Base-by-base conservation (phyloP, 306 rosid genomes). In the Albizia julibrissin region DNA sequence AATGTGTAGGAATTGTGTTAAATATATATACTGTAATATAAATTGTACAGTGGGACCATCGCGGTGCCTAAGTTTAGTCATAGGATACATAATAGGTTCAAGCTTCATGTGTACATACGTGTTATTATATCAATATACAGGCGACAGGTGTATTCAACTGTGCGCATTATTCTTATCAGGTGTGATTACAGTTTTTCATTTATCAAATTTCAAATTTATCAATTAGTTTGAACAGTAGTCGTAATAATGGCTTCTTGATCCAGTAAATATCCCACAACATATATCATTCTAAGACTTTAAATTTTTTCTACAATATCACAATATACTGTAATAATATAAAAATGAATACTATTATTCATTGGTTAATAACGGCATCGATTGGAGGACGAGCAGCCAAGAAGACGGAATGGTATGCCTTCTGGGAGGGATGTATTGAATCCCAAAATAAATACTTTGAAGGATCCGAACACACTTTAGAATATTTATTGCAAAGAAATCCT, bases 361-460 rank as follows among this genome's bases (percentile, higher is more conserved):
- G 64, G 34, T 77, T 88, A 82, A 81, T 24, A 3, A 92, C 69
- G 59, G 44, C 66, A 82, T 91, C 91, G 21, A 93, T 0, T n/a
- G 31, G 12, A 8, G 87, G 80, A 44, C 85, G 87, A 1, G 62
- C 37, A 3, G 54, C 54, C 46, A 69, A 6, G 62, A 86, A 91
- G 18, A 89, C 0, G 43, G 21, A 37, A 59, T 85, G 39, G 56
- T 91, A 91, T 21, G 87, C 73, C 80, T 65, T 84, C 84, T 91
- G 83, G 1, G 95, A 85, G 1, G 94, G 92, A 58, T 93, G 97
- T 47, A 93, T 86, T 31, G 97, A 90, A 72, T 93, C 97, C 91
- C 91, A 93, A 49, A 93, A 93, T 1, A 93, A 74, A 76, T 88
- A 91, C 49, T 91, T 91, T 1, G 87, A 54, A 27, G 91, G 75